Evolutionary conservation across 1,139 yeast species (phyloP).

Genomic region (Diutina sp.): DNA sequence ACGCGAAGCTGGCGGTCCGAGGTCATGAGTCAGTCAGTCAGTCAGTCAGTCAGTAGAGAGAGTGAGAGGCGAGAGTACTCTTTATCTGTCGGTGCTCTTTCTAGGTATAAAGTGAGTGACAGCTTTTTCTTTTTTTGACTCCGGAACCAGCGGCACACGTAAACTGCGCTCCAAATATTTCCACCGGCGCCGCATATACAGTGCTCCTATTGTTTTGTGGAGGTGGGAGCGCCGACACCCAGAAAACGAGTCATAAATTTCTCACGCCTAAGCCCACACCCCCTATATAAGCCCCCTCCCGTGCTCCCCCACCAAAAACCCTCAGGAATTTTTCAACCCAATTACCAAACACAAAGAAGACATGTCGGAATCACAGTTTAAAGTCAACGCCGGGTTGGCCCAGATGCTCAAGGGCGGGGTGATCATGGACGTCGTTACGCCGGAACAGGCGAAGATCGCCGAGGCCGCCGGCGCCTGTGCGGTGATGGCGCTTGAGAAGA

Average conservation of each 20-base stretch:
- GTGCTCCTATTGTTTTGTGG: background rate
- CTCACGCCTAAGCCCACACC: background rate
- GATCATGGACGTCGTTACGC: slow-evolving; percentile 41
- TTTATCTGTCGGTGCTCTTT: too few species aligned
- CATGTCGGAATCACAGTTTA: slow-evolving; percentile 31
- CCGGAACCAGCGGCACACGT: too few species aligned
- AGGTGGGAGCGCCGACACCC: background rate
- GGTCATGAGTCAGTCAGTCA: background rate
- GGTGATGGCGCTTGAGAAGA: slow-evolving; percentile 80
- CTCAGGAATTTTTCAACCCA: background rate
- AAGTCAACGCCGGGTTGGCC: slow-evolving; percentile 71
- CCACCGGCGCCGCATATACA: background rate
- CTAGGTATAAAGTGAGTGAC: too few species aligned
- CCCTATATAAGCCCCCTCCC: background rate
- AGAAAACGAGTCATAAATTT: background rate
- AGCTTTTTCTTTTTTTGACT: too few species aligned
- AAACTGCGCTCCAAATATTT: too few species aligned
- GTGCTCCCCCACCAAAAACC: background rate
- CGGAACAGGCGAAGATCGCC: slow-evolving; percentile 46
- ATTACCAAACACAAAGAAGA: background rate
- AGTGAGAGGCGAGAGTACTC: too few species aligned
- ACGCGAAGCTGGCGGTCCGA: slow-evolving; percentile 12
- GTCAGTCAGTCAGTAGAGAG: background rate
- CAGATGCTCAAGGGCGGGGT: slow-evolving; percentile 74
- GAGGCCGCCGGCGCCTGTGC: slow-evolving; percentile 86